Evolutionary conservation across 1,284 basidiomycete species (phyloP), one percentile per base, ranked within the genome.

Genomic region (Puccinia coronata): DNA sequence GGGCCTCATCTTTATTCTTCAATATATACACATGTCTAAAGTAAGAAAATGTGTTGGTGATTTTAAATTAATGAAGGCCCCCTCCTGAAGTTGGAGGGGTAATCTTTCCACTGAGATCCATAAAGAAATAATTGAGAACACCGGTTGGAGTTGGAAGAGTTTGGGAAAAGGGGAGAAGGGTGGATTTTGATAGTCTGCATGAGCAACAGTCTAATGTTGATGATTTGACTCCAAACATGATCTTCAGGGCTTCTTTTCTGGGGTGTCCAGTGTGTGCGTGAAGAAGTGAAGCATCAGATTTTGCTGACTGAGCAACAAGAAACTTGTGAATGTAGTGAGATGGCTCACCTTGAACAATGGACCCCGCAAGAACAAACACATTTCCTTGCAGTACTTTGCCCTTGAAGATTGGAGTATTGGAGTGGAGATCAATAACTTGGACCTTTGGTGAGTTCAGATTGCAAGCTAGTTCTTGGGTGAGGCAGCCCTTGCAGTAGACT

Each of bases 161-260:
- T 18, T 36, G 20, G 20, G n/a, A 59, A 43, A 41, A 77, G 2
- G 57, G 74, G 41, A 77, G 49, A 16, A 20, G 12, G 51, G 57
- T 55, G 41, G 53, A 57, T 49, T 77, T 77, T 16, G 74, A 63
- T 0, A 77, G 28, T 12, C 16, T 11, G 34, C 74, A 77, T 12
- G 43, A 23, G 25, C 63, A 31, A 65, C 57, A 77, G 28, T 36
- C 51, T 31, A 59, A 14, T 8, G 34, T 47, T 9, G 69, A 43
- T 5, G 31, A 6, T 16, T 34, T 72, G 23, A 49, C 49, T 9
- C 41, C 41, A 11, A 25, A 43, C 69, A 72, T 72, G 36, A 18
- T 4, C 16, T n/a, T 23, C 16, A 72, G 69, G 25, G 43, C 25
- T 53, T 72, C 69, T 72, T 14, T 12, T 34, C 51, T n/a, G 2